Conservation (phyloP, 2,329 filamentous ascomycete species). For the Whalleya microplaca region DNA sequence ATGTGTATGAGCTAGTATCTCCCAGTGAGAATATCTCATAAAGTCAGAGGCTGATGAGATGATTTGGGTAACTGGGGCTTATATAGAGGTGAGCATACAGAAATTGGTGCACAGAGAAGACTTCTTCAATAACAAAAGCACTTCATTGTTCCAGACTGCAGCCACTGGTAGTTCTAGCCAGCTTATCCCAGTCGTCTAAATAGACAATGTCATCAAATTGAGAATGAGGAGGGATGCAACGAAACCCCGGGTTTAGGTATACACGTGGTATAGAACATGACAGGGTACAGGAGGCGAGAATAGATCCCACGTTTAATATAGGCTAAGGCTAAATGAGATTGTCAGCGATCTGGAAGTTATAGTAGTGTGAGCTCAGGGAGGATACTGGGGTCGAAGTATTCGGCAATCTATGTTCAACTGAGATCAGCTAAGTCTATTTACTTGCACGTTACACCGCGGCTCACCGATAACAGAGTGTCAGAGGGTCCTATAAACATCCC, state of each 20-base stretch:
- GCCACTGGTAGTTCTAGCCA: background rate
- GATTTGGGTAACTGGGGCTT: background rate
- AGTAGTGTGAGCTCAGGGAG: background rate
- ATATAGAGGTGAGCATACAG: too few relatives aligned
- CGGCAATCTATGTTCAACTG: slow-evolving; percentile 13
- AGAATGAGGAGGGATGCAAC: slow-evolving; percentile 1
- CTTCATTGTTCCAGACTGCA: too few relatives aligned
- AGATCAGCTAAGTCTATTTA: background rate
- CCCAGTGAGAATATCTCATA: background rate
- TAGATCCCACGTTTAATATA: slow-evolving; percentile 8
- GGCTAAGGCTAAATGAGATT: slow-evolving; percentile 21
- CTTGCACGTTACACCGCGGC: background rate
- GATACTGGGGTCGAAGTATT: slow-evolving; percentile 7
- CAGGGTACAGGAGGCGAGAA: background rate
- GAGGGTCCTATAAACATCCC: too few relatives aligned
- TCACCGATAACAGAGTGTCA: too few relatives aligned
- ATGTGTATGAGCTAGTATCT: slow-evolving; percentile 2
- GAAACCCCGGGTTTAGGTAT: background rate
- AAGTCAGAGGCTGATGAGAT: background rate
- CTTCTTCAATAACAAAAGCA: too few relatives aligned
- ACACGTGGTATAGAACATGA: slow-evolving; percentile 15
- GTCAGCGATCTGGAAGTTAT: background rate
- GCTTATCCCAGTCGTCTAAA: background rate
- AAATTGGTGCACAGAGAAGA: too few relatives aligned
- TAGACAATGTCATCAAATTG: slow-evolving; percentile 1